phyloP scores from a whole-genome alignment of 768 basidiomycete species.

The Pleurotus eryngii region DNA sequence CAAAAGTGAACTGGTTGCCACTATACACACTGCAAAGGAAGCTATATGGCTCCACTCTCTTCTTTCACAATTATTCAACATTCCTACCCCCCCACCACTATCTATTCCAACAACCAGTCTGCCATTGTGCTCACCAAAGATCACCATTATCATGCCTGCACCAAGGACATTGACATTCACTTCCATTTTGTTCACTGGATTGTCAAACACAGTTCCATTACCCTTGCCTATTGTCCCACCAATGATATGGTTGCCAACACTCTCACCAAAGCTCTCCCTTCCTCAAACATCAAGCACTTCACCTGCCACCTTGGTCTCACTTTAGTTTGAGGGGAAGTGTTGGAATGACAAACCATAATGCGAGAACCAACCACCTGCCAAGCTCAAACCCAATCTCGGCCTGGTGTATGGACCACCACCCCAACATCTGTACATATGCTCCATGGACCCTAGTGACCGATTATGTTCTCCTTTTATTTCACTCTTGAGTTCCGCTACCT shows the following conservation, averaged over 20 bases:
- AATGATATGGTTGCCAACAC: conserved; percentile 26
- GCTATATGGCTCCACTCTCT: conserved; percentile 24
- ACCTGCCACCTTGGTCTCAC: background rate
- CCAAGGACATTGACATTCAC: conserved; percentile 33
- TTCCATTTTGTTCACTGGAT: conserved; percentile 26
- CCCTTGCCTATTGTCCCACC: conserved; percentile 13
- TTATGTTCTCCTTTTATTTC: background rate
- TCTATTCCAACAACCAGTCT: conserved; percentile 19
- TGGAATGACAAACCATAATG: background rate
- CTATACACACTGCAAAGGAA: conserved; percentile 16
- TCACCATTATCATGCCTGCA: conserved; percentile 22
- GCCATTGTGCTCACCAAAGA: conserved; percentile 21
- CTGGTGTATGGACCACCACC: background rate
- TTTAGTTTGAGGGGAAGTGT: conserved; percentile 7
- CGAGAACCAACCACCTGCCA: background rate
- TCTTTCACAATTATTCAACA: conserved; percentile 14
- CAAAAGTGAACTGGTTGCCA: conserved; percentile 16
- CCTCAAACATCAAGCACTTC: conserved; percentile 6
- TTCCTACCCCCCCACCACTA: conserved; percentile 2
- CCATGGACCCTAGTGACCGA: background rate
- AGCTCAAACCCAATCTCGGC: background rate
- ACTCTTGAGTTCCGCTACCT: background rate
- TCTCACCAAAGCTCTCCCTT: conserved; percentile 20
- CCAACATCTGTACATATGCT: background rate
- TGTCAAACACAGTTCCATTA: conserved; percentile 12